Base-by-base conservation (phyloP, 345 rosid species). In the Boechera retrofracta region DNA sequence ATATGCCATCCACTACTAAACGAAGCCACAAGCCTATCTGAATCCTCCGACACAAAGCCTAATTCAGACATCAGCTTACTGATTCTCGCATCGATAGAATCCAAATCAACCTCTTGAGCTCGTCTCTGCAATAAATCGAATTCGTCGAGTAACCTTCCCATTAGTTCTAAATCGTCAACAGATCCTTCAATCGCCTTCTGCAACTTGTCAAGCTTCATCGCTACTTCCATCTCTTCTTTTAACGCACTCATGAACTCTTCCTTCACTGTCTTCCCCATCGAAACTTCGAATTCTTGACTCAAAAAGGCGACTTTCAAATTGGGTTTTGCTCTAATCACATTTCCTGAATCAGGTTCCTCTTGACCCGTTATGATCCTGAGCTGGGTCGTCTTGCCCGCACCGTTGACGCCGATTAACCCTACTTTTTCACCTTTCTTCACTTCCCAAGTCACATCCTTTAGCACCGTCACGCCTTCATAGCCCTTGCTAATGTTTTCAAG, bases 1-100 rank as follows among this genome's bases (percentile, higher is more conserved):
- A 92, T 91, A 82, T 94, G 97, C 98, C 97, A 91, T 10, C 98
- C 97, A 63, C 97, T 72, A 52, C 98, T 92, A 76, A 92, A 94
- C 0, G 95, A 89, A 5, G 97, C 98, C 56, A 94, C 98, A 82
- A 92, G 85, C 81, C 97, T 88, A 80, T 92, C 97, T 0, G 85
- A 84, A 74, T 91, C 97, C 80, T 90, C 97, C 0, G 82, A 51
- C 0, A 79, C 52, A 81, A 94, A 92, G 61, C 95, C 97, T 10
- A 92, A 84, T 79, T 92, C 97, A 0, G 93, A 86, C 95, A 92
- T 89, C 85, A 94, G 33, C 83, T 85, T 91, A 78, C 92, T 91
- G 21, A 91, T 84, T 79, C 86, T 92, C 0, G 92, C 87, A 81
- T 92, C 97, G 10, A 94, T 79, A 28, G 42, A 62, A 80, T 90